phyloP scores from a whole-genome alignment of 495 filamentous ascomycete species.

The Niebla homalea region DNA sequence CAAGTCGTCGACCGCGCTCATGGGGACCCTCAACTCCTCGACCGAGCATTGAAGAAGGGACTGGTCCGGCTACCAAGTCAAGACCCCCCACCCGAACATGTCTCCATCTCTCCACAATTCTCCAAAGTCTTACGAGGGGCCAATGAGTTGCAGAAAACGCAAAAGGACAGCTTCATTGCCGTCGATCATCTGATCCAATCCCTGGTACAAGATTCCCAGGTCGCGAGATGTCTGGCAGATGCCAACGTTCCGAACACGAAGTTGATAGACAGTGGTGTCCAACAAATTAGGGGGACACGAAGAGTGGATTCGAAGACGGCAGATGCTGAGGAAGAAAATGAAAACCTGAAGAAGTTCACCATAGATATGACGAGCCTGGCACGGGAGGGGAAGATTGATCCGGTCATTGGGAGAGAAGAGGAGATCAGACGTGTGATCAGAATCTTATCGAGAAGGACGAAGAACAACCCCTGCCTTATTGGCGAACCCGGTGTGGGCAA shows the following conservation, averaged over 20 bases:
- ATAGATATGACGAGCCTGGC: constrained; percentile 94
- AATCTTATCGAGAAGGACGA: constrained; percentile 85
- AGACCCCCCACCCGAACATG: constrained; percentile 81
- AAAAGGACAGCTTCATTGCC: constrained; percentile 88
- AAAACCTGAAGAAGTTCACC: constrained; percentile 93
- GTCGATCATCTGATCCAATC: constrained; percentile 86
- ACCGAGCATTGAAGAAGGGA: constrained; percentile 78
- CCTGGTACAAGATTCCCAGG: constrained; percentile 60
- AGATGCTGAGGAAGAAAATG: constrained; percentile 76
- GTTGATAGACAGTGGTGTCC: constrained; percentile 73
- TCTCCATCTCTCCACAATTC: constrained; percentile 68
- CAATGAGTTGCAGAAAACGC: constrained; percentile 83
- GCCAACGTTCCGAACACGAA: constrained; percentile 86
- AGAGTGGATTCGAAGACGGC: constrained; percentile 91
- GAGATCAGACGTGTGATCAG: constrained; percentile 90
- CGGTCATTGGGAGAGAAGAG: constrained; percentile 93
- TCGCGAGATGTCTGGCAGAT: constrained; percentile 64
- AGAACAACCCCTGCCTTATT: constrained; percentile 95
- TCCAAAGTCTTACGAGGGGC: constrained; percentile 68
- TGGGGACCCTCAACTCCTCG: constrained; percentile 78
- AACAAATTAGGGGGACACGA: constrained; percentile 78
- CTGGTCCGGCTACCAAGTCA: constrained; percentile 85
- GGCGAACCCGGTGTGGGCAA: constrained; percentile 98
- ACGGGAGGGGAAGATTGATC: constrained; percentile 92
- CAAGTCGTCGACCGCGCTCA: constrained; percentile 91